Percentiles rank a stretch among this genome's conserved stretches.
phyloP scores from a whole-genome alignment of 164 flowering plant genomes.

The Chimonanthus praecox region DNA sequence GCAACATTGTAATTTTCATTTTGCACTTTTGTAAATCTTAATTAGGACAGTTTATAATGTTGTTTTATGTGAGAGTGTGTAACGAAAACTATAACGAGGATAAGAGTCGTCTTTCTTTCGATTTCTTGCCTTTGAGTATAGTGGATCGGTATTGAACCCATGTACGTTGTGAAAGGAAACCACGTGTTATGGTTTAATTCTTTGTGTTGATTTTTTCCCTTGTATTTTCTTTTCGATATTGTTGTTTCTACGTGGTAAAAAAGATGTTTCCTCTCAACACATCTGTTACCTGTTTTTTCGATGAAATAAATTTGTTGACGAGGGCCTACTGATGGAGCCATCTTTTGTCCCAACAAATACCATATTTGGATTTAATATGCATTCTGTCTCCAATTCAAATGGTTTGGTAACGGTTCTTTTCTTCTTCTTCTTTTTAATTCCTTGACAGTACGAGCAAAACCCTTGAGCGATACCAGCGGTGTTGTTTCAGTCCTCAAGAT shows the following conservation, averaged over 20 bases:
- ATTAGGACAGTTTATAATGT: no score
- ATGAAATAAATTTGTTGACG: not conserved
- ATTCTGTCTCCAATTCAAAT: not conserved
- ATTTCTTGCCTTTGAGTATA: not conserved
- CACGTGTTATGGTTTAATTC: no score
- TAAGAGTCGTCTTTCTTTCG: no score
- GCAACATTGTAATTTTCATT: no score
- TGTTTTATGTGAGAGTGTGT: no score
- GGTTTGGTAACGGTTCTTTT: not conserved
- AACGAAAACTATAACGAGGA: no score
- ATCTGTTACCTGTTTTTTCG: not conserved
- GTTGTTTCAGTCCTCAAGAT: conserved; percentile 52
- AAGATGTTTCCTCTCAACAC: not conserved
- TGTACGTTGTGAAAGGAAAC: not conserved
- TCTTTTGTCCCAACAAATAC: not conserved
- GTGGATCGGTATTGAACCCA: not conserved
- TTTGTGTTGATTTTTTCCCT: not conserved
- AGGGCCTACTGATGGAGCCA: not conserved
- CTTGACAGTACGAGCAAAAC: conserved; percentile 42
- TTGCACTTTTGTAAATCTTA: no score
- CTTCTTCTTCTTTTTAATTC: not conserved
- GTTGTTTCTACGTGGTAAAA: not conserved
- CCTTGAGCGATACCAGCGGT: conserved; percentile 72
- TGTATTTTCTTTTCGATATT: not conserved
- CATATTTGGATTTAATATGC: not conserved